These are phyloP conservation scores for Dalbergia cochinchinensis DNA, from an alignment of 306 rosid genomes.

Conservation along the genomic window DNA sequence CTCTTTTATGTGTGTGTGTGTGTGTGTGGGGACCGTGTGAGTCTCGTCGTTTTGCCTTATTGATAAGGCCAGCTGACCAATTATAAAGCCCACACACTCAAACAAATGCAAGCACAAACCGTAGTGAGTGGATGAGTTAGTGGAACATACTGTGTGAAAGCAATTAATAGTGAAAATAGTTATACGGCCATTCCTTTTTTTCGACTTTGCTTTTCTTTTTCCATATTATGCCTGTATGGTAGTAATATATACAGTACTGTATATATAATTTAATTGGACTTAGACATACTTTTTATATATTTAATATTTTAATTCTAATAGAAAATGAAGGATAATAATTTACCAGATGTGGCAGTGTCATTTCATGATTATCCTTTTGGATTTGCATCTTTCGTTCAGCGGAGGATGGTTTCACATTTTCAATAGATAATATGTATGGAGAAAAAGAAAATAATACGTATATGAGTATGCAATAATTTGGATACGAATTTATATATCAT, in stretches of 20 bases:
- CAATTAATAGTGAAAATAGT: too few relatives aligned
- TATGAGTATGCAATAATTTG: too few relatives aligned
- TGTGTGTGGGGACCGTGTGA: not conserved
- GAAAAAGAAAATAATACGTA: too few relatives aligned
- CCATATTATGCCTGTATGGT: too few relatives aligned
- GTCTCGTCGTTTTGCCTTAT: not conserved
- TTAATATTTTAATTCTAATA: too few relatives aligned
- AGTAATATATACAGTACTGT: too few relatives aligned
- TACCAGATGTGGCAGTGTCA: not conserved
- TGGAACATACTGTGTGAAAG: not conserved
- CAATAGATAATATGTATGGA: not conserved
- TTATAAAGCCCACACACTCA: not conserved
- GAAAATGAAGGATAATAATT: not conserved
- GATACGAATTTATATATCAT: not conserved
- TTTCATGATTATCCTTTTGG: not conserved
- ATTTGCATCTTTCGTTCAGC: not conserved
- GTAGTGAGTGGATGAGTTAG: not conserved
- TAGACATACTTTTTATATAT: too few relatives aligned
- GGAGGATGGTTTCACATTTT: not conserved
- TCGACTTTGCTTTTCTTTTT: too few relatives aligned
- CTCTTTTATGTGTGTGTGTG: not conserved
- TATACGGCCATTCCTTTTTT: too few relatives aligned
- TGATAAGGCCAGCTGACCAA: constrained; percentile 6
- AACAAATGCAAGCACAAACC: not conserved
- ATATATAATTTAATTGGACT: too few relatives aligned